A percentile compares a stretch with the other conserved stretches of the same genome.
Conservation (phyloP, 208 protist genomes). For the Acanthamoeba divionensis region DNA sequence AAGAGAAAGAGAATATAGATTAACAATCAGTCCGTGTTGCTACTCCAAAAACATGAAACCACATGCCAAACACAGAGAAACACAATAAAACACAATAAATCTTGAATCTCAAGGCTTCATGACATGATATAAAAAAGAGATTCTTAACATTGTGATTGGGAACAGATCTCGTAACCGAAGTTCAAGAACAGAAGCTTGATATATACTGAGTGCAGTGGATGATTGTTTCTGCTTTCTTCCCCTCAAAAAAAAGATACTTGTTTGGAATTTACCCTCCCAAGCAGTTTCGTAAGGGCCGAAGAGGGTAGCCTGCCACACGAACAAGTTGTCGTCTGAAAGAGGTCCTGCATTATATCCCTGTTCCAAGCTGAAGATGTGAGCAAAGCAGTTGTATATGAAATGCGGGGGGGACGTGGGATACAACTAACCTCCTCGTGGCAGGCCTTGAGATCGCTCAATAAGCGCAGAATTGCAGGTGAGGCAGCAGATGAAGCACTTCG, state of each 20-base stretch:
- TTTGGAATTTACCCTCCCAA: constrained; percentile 1
- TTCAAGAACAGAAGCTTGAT: too few species aligned
- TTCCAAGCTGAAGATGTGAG: not conserved
- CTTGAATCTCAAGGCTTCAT: too few species aligned
- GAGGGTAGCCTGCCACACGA: constrained; percentile 36
- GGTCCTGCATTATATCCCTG: constrained; percentile 18
- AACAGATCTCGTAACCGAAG: too few species aligned
- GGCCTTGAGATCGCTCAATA: constrained; percentile 19
- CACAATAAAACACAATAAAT: too few species aligned
- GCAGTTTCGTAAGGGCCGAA: constrained; percentile 30
- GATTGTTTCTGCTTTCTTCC: too few species aligned
- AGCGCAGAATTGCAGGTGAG: not conserved
- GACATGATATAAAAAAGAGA: too few species aligned
- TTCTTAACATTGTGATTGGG: too few species aligned
- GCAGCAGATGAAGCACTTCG: not conserved
- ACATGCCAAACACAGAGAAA: not conserved
- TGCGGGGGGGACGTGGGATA: not conserved
- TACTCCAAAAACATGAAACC: not conserved
- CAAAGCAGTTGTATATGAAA: not conserved
- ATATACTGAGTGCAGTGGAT: too few species aligned
- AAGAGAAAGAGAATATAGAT: not conserved
- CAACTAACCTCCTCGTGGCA: not conserved
- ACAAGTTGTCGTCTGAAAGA: constrained; percentile 1
- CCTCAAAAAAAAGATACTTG: too few species aligned
- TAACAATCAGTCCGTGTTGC: not conserved